These are phyloP conservation scores for Lepidium campestre DNA, from an alignment of 441 rosid species.

Conservation along the genomic window DNA sequence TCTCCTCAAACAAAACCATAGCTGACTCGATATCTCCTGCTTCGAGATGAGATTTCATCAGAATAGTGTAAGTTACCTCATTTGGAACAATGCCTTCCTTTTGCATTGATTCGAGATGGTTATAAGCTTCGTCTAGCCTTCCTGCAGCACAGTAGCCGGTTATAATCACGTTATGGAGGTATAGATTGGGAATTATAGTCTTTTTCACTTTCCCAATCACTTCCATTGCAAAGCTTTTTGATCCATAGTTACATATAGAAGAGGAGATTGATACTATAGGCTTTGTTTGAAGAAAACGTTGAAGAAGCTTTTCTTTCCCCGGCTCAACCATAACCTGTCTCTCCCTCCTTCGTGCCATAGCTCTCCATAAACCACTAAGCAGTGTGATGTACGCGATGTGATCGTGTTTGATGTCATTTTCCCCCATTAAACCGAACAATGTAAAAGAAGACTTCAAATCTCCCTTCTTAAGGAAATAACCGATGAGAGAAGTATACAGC, in stretches of 20 bases:
- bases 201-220: slow-evolving; percentile 35
- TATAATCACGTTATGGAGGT: slow-evolving; percentile 44
- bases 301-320: slow-evolving; percentile 39
- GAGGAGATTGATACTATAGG: slow-evolving; percentile 13
- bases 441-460: slow-evolving; percentile 47
- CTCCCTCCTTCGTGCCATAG: slow-evolving; percentile 28
- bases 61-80: slow-evolving; percentile 53
- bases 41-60: slow-evolving; percentile 43
- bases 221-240: slow-evolving; percentile 39
- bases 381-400: slow-evolving; percentile 34
- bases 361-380: slow-evolving; percentile 45
- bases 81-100: slow-evolving; percentile 48
- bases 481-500: slow-evolving; percentile 47
- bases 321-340: slow-evolving; percentile 22
- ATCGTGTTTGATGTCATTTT: slow-evolving; percentile 38
- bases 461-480: slow-evolving; percentile 43
- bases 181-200: slow-evolving; percentile 39
- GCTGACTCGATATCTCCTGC: slow-evolving; percentile 49
- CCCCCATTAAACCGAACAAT: slow-evolving; percentile 45
- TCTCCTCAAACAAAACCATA: slow-evolving; percentile 41
- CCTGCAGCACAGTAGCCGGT: slow-evolving; percentile 42
- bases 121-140: slow-evolving; percentile 45
- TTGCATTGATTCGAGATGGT: slow-evolving; percentile 47
- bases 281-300: slow-evolving; percentile 33
- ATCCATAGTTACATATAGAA: slow-evolving; percentile 19